phyloP scores from a whole-genome alignment of 2,329 filamentous ascomycete genomes.

The Ceratocystis variospora region DNA sequence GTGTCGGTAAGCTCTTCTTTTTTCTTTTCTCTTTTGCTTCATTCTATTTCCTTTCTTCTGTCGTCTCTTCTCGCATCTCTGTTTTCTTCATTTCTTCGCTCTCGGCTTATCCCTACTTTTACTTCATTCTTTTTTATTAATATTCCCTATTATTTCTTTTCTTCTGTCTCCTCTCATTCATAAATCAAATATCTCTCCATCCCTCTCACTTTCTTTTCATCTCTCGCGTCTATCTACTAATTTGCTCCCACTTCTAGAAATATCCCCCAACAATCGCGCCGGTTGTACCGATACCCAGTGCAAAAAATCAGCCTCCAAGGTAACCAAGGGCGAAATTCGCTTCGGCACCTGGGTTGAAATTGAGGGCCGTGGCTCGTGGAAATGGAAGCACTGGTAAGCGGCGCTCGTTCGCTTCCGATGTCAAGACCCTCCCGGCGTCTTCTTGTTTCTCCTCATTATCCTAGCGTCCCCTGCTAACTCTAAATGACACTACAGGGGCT shows the following conservation, averaged over 20 bases:
- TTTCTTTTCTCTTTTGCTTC: slow-evolving; percentile 9
- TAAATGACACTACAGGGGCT: slow-evolving; percentile 50
- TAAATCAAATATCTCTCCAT: neutral
- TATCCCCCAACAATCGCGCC: slow-evolving; percentile 57
- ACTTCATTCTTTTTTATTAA: neutral
- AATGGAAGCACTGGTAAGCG: slow-evolving; percentile 75
- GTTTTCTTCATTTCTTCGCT: neutral
- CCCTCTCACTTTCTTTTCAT: neutral
- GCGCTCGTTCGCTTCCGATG: neutral
- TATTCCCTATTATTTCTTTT: neutral
- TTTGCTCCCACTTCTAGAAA: slow-evolving; percentile 37
- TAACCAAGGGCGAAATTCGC: slow-evolving; percentile 64
- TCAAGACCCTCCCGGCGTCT: neutral
- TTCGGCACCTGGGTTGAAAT: slow-evolving; percentile 60
- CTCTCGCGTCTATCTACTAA: neutral
- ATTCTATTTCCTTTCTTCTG: neutral
- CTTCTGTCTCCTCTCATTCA: neutral
- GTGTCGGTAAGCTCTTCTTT: slow-evolving; percentile 29
- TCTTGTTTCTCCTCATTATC: neutral
- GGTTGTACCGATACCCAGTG: slow-evolving; percentile 61
- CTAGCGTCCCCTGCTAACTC: neutral
- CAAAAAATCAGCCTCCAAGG: slow-evolving; percentile 56
- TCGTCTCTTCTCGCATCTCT: neutral
- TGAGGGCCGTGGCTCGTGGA: slow-evolving; percentile 48
- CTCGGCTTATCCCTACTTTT: neutral